Base-by-base conservation (phyloP, 805 yeast genomes). In the Saccharomycopsis microspora region DNA sequence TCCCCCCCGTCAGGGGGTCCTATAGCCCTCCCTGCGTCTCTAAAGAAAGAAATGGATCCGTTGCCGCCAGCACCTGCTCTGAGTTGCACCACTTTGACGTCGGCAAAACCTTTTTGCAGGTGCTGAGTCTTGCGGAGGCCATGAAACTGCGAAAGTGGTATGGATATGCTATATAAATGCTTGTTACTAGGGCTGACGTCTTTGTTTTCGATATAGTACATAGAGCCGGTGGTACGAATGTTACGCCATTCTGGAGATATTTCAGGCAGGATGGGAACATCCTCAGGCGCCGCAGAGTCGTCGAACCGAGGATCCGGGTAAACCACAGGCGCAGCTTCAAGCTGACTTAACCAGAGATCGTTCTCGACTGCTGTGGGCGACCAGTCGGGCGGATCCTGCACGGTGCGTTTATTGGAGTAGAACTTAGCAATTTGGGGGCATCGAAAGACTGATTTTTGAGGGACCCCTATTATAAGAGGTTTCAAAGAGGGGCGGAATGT, bases 1-100 rank as follows among this genome's bases (percentile, higher is more conserved):
- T 93, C 97, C 6, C 98, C 98, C n/a, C 98, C 98, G 63, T 89
- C 95, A 0, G 98, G 95, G 0, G 98, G 97, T 0, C 98, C 98
- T 19, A 74, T 72, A 0, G 95, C 72, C 40, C 85, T 66, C 39
- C 88, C 85, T 3, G 95, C 85, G 55, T 87, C 97, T 54, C 96
- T 70, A 50, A 81, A 74, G 63, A 93, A 93, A 0, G 97, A 83
- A 0, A 87, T 82, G 33, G 76, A 70, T 5, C 98, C 98, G 60
- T 82, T 71, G 1, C 98, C 98, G 27, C 98, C 98, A 39, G 67
- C 70, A 0, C 98, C 98, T 31, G 95, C 78, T 3, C 66, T 60
- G 5, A 87, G 66, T 47, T 75, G 76, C 6, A 90, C 70, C 5
- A 85, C 72, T 50, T 82, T 74, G 3, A 86, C 64, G 60, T 89